phyloP scores from a whole-genome alignment of 352 stramenopile genomes.

The Phytophthora nicotianae region DNA sequence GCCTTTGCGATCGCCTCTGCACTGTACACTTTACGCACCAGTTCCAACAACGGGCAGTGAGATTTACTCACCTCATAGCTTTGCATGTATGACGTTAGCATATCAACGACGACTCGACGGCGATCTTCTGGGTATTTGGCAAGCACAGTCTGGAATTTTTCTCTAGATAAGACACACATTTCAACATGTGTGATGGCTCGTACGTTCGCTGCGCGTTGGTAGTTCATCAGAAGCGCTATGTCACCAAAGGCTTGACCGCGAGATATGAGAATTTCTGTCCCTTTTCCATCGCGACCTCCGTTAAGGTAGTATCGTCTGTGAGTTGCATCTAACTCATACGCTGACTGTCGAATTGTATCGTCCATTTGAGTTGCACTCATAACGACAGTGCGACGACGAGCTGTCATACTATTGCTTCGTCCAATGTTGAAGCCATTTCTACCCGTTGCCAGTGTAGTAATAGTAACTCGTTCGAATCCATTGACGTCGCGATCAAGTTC shows the following conservation, averaged over 20 bases:
- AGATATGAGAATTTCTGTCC: conserved; percentile 17
- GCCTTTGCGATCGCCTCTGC: conserved; percentile 23
- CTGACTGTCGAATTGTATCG: conserved; percentile 18
- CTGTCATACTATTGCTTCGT: conserved; percentile 16
- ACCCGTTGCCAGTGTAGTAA: conserved; percentile 6
- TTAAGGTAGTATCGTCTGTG: conserved; percentile 25
- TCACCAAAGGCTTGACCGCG: conserved; percentile 54
- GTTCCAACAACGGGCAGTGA: conserved; percentile 33
- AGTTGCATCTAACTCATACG: conserved; percentile 29
- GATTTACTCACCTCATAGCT: conserved; percentile 27
- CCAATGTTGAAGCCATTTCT: conserved; percentile 7
- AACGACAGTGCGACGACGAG: conserved; percentile 6
- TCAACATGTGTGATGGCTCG: conserved; percentile 55
- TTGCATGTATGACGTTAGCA: conserved; percentile 41
- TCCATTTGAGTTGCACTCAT: conserved; percentile 7
- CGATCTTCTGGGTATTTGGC: conserved; percentile 42
- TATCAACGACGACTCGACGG: conserved; percentile 32
- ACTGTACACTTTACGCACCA: conserved; percentile 33
- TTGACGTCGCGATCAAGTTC: conserved; percentile 38
- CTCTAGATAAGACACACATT: conserved; percentile 52
- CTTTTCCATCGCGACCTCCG: conserved; percentile 9
- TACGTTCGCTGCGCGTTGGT: conserved; percentile 47
- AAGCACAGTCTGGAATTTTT: conserved; percentile 46
- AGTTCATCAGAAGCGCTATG: conserved; percentile 62
- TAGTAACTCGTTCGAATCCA: conserved; percentile 39